Percentiles rank a stretch among this genome's conserved stretches.
phyloP scores from a whole-genome alignment of 768 basidiomycete species.

The Lactarius psammicola region DNA sequence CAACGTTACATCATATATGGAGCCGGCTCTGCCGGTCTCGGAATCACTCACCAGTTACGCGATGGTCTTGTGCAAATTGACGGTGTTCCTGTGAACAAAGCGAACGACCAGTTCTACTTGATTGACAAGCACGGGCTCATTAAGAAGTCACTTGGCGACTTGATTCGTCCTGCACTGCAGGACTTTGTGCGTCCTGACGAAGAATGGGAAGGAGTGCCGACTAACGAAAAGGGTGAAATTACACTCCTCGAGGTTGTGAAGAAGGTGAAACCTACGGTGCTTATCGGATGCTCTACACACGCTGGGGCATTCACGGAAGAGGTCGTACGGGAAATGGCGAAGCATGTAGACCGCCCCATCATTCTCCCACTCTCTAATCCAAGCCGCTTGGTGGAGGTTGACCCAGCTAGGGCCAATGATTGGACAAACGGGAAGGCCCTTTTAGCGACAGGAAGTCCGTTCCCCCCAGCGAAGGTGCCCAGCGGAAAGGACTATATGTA shows the following conservation, averaged over 20 bases:
- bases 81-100: constrained; percentile 50
- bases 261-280: constrained; percentile 70
- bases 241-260: constrained; percentile 67
- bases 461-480: constrained; percentile 66
- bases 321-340: constrained; percentile 65
- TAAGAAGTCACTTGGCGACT: constrained; percentile 46
- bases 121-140: constrained; percentile 69
- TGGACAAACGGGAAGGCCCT: constrained; percentile 83
- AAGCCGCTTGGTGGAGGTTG: constrained; percentile 69
- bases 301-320: constrained; percentile 77
- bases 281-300: constrained; percentile 83
- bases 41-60: constrained; percentile 72
- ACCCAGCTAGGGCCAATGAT: constrained; percentile 64
- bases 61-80: constrained; percentile 68
- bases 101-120: constrained; percentile 66
- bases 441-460: constrained; percentile 83
- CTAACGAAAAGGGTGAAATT: constrained; percentile 44
- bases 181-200: constrained; percentile 58
- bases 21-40: constrained; percentile 79
- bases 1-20: constrained; percentile 81
- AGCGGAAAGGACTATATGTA: constrained; percentile 66
- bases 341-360: constrained; percentile 68
- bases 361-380: constrained; percentile 87
- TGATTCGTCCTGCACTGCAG: constrained; percentile 46
- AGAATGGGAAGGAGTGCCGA: constrained; percentile 48